Percentiles rank a stretch among this genome's conserved stretches.
Evolutionary conservation across 202 grass and related monocot species (phyloP).

Genomic region (Schoenoplectus tabernaemontani): DNA sequence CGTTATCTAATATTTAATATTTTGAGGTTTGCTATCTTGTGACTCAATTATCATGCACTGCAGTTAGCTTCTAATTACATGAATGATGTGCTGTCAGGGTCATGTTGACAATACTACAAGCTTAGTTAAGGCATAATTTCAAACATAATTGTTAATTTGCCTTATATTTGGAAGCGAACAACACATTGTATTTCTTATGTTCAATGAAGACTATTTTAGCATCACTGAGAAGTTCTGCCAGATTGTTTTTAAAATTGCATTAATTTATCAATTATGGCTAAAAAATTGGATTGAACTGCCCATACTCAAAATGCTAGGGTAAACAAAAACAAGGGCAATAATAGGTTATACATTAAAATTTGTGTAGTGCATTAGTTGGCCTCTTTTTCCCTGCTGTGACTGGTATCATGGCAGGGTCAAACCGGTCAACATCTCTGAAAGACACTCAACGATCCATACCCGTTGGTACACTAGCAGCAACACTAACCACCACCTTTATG

Average conservation of each 20-base stretch:
- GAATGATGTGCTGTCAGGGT: neutral
- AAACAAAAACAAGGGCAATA: neutral
- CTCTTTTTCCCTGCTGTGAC: slow-evolving; percentile 98
- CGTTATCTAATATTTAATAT: neutral
- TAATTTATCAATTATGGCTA: neutral
- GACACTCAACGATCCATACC: slow-evolving; percentile 98
- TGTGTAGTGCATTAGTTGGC: slow-evolving; percentile 84
- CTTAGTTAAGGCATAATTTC: neutral
- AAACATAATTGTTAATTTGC: neutral
- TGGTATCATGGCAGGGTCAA: slow-evolving; percentile 99
- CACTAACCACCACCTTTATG: slow-evolving; percentile 71
- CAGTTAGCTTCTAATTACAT: neutral
- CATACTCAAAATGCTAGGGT: neutral
- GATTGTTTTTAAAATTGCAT: neutral
- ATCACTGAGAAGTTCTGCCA: neutral
- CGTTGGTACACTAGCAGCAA: slow-evolving; percentile 78
- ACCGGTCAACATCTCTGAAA: slow-evolving; percentile 88
- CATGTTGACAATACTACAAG: neutral
- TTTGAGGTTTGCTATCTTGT: neutral
- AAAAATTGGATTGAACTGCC: neutral
- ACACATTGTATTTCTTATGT: neutral
- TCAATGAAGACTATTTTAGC: neutral
- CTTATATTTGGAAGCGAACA: neutral
- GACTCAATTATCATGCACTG: neutral
- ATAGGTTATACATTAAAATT: neutral